Evolutionary conservation across 257 asterid species (phyloP).

Genomic region (Salvia miltiorrhiza): DNA sequence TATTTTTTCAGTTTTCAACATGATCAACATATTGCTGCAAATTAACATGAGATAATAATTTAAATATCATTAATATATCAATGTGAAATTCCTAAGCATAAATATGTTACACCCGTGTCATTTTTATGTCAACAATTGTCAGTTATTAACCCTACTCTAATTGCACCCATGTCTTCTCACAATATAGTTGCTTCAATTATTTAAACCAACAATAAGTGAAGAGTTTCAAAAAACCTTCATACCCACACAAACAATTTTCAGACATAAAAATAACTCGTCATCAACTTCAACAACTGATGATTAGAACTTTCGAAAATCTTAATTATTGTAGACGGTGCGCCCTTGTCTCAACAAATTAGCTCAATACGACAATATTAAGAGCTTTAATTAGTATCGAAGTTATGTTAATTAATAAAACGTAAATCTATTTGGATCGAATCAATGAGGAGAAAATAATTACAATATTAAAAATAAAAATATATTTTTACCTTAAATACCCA

Average conservation of each 20-base stretch:
- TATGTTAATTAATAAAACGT: not conserved
- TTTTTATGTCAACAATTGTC: not conserved
- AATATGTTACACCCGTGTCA: not conserved
- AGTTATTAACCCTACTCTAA: not conserved
- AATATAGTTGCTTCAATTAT: not conserved
- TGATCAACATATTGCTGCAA: not conserved
- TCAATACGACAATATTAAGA: slow-evolving; percentile 15
- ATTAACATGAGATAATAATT: too few species aligned
- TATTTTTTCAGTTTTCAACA: not conserved
- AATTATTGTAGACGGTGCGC: slow-evolving; percentile 3
- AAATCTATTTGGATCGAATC: too few species aligned
- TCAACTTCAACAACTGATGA: not conserved
- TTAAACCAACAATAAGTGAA: not conserved
- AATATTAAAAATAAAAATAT: too few species aligned
- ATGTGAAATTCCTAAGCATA: not conserved
- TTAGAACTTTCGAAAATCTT: not conserved
- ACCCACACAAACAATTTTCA: not conserved
- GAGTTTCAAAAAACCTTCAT: not conserved
- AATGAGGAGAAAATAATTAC: too few species aligned
- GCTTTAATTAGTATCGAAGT: not conserved
- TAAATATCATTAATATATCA: too few species aligned
- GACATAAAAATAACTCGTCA: not conserved
- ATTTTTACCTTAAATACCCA: too few species aligned
- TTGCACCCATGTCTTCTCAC: not conserved
- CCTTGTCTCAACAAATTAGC: slow-evolving; percentile 17